phyloP scores from a whole-genome alignment of 1,139 yeast species.

The Nadsonia starkeyi-henricii region DNA sequence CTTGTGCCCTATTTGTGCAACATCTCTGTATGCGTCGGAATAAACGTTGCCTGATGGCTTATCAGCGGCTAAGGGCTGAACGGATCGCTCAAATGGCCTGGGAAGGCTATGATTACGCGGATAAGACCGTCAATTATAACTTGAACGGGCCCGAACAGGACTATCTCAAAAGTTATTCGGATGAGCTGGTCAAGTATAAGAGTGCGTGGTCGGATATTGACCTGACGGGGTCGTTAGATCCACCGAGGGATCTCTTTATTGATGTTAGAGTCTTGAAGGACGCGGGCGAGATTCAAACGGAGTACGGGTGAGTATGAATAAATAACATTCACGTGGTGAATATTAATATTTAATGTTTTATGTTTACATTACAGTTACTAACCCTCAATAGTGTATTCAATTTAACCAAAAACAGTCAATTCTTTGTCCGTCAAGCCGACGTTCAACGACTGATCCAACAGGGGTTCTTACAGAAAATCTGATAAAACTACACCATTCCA shows the following conservation, averaged over 20 bases:
- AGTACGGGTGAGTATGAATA: constrained; percentile 44
- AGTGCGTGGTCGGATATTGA: constrained; percentile 78
- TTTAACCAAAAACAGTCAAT: constrained; percentile 87
- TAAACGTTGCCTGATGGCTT: constrained; percentile 77
- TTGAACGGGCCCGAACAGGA: constrained; percentile 50
- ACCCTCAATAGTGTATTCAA: constrained; percentile 46
- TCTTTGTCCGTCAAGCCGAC: constrained; percentile 84
- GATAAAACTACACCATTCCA: constrained; percentile 7
- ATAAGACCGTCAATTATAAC: constrained; percentile 25
- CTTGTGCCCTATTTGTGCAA: constrained; percentile 72
- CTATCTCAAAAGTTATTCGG: constrained; percentile 57
- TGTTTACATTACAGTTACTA: neutral
- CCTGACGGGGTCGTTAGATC: constrained; percentile 71
- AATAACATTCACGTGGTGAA: neutral
- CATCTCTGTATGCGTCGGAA: constrained; percentile 72
- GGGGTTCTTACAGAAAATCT: constrained; percentile 74
- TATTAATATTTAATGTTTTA: neutral
- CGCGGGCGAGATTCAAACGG: constrained; percentile 96
- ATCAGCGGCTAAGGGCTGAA: constrained; percentile 57
- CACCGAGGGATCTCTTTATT: constrained; percentile 82
- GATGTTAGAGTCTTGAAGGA: constrained; percentile 88
- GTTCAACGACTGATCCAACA: constrained; percentile 90
- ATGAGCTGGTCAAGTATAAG: constrained; percentile 59
- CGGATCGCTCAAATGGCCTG: constrained; percentile 60
- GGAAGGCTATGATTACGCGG: constrained; percentile 23